Base-by-base conservation (phyloP, 2,329 filamentous ascomycete species). In the Penicillium sumatraense region DNA sequence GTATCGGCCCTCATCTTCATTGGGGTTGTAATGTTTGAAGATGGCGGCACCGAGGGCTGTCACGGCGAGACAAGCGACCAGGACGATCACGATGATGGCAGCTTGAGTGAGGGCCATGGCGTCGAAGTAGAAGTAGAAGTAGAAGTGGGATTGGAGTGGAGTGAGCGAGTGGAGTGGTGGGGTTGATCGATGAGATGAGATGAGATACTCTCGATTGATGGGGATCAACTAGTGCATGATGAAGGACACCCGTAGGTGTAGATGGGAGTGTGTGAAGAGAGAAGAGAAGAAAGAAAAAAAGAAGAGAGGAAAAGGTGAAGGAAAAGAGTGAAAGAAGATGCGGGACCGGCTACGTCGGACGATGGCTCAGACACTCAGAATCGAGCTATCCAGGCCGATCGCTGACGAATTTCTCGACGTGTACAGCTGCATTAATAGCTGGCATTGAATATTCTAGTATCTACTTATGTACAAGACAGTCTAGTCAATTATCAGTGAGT, bases 41-140 rank as follows among this genome's bases (percentile, higher is more conserved):
- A 73, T 51, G 2, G 71, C 67, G 26, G 71, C 71, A 14, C 64
- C 65, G 11, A 72, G 45, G 1, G 68, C 65, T 2, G 69, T 68
- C 14, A 59, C 27, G 33, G 61, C 65, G 8, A 73, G 63, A 38
- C 70, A 72, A 51, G 54, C 64, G 41, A 70, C 66, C 18, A 73
- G 67, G 41, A 73, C 70, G 44, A 62, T 58, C 6, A 62, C 55
- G 16, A 62, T 62, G 41, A 62, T 53, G 16, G 59, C 59, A 13
- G 57, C 24, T 29, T 31, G 31, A 29, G 50, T 50, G 31, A 62
- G 47, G n/a, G 5, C 51, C 59, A 62, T 62, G 10, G 27, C 48
- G 52, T 2, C 3, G 20, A n/a, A 14, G 40, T 29, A 20, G 41
- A 27, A 2, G 24, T 16, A 3, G 26, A 13, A 27, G 42, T 46